Evolutionary conservation across 2,329 filamentous ascomycete species (phyloP).

Genomic region (Monosporascus ibericus): DNA sequence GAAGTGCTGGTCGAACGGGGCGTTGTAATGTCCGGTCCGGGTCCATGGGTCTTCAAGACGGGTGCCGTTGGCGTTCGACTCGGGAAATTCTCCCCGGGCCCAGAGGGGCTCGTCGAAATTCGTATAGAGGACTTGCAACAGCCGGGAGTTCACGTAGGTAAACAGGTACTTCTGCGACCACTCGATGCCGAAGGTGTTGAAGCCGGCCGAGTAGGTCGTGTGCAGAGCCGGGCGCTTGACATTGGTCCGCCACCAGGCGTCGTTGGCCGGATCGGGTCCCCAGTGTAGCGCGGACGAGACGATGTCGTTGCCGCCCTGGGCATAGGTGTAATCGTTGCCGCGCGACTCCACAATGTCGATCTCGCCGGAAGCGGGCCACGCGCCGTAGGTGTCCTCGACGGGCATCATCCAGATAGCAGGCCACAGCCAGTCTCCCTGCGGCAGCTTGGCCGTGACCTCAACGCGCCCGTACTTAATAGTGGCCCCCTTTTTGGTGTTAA

Average conservation of each 20-base stretch:
- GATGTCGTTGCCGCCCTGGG: conserved; percentile 74
- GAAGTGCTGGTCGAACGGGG: conserved; percentile 71
- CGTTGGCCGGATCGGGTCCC: conserved; percentile 65
- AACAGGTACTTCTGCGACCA: conserved; percentile 88
- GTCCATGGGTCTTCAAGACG: conserved; percentile 59
- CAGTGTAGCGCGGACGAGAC: conserved; percentile 75
- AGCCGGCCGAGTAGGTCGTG: conserved; percentile 62
- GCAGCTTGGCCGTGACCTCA: conserved; percentile 72
- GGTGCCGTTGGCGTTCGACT: conserved; percentile 59
- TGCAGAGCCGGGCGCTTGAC: conserved; percentile 69
- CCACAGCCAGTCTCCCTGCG: conserved; percentile 81
- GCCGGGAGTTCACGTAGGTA: conserved; percentile 75
- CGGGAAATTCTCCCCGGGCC: conserved; percentile 62
- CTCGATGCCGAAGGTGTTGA: conserved; percentile 76
- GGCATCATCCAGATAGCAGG: conserved; percentile 91
- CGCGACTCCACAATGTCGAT: conserved; percentile 79
- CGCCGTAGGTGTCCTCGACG: conserved; percentile 62
- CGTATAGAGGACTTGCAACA: conserved; percentile 75
- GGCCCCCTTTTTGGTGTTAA: conserved; percentile 66
- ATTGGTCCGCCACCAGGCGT: conserved; percentile 80
- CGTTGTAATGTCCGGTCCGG: conserved; percentile 51
- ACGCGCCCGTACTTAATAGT: conserved; percentile 75
- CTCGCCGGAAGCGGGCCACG: conserved; percentile 75
- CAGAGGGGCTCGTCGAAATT: conserved; percentile 66
- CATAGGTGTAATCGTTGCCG: conserved; percentile 75